Percentiles rank a stretch among this genome's conserved stretches.
Evolutionary conservation across 306 rosid species (phyloP).

Genomic region (Psophocarpus tetragonolobus): DNA sequence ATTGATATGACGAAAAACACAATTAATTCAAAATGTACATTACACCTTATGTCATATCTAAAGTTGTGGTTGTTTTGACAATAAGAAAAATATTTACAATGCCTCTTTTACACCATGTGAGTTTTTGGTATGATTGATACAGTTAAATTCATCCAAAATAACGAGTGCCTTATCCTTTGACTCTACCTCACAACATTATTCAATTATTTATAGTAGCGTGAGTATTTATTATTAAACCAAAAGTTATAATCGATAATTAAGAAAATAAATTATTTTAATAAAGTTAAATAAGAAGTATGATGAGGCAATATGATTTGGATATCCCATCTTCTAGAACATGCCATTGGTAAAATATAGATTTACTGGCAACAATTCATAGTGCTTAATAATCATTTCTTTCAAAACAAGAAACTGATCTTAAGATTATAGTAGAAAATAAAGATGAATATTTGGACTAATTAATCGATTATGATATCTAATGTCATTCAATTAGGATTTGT

Average conservation of each 20-base stretch:
- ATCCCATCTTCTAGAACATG: background rate
- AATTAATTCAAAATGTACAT: too few species aligned
- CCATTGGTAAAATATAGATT: background rate
- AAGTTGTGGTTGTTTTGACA: too few species aligned
- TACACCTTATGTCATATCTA: too few species aligned
- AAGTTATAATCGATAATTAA: background rate
- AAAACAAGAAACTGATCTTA: background rate
- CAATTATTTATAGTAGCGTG: background rate
- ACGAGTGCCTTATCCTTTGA: too few species aligned
- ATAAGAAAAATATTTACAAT: too few species aligned
- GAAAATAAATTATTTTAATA: background rate
- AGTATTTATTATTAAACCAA: background rate
- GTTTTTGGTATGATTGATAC: too few species aligned
- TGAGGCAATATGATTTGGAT: background rate
- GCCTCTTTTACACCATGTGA: too few species aligned
- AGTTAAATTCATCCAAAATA: too few species aligned
- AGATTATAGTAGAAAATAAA: background rate
- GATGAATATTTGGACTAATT: background rate
- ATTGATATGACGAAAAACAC: too few species aligned
- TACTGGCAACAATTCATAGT: background rate
- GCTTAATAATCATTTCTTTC: conserved; percentile 20
- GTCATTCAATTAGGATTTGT: background rate
- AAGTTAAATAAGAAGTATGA: background rate
- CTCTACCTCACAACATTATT: too few species aligned
- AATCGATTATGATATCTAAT: background rate